Evolutionary conservation across 129 eudicot species (phyloP), one percentile per base, ranked within the genome.

Genomic region (Saposhnikovia divaricata): DNA sequence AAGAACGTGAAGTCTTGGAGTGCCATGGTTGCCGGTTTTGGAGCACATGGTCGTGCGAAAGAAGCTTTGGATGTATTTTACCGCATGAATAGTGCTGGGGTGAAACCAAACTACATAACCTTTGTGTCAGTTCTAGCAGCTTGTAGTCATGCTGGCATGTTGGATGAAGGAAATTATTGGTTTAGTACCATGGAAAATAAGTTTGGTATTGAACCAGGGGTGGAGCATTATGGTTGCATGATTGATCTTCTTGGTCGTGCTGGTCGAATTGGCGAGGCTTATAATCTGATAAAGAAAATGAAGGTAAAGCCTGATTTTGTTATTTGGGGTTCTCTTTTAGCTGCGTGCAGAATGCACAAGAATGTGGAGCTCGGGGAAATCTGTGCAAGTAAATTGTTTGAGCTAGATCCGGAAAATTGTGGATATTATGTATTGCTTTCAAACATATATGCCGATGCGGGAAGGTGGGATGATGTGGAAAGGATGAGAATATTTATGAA

Each of bases 351-450:
- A 77, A 81, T 87, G 68, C 87, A 87, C 85, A 87, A 79, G 28
- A 84, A 87, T 79, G 87, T 87, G 28, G 85, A 87, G 72, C 81
- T 84, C 4, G 90, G 80, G 65, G 87, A 87, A 77, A 84, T 84
- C 31, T 75, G 81, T 42, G 90, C 87, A 3, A 71, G 68, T n/a
- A 84, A 84, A 79, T 81, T 87, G 73, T 81, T 89, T 83, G 89
- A 87, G 45, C 88, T 87, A 28, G 93, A 87, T 83, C 87, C 89
- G 4, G 42, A 68, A 27, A 86, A 89, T 45, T 87, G 87, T 80
- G 93, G 93, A n/a, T 89, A 89, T 74, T 89, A 89, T 78, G 93
- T 89, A 45, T 45, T 85, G 81, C 90, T 89, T 77, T 85, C 89
- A 2, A 89, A 89, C 57, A 87, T 89, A 38, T 89, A 89, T 74